Conservation (phyloP, 2,329 filamentous ascomycete species). For the Talaromyces sp. region DNA sequence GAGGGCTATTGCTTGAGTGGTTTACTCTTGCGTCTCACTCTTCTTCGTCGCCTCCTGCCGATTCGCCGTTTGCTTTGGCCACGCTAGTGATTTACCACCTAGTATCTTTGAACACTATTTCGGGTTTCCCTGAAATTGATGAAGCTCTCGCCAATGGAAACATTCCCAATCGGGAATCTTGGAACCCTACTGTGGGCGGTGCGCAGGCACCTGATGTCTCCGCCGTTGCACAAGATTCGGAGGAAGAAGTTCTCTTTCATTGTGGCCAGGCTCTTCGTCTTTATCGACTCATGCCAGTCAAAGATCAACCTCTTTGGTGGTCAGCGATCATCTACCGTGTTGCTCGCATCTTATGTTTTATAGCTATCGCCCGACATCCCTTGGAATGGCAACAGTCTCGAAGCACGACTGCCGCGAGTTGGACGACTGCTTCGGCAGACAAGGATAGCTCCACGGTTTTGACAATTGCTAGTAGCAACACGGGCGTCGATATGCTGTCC, state of each 20-base stretch:
- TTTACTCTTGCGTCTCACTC: background rate
- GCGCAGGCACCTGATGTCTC: background rate
- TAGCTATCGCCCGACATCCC: background rate
- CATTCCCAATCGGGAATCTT: background rate
- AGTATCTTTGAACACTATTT: background rate
- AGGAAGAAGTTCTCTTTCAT: background rate
- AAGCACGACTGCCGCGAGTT: background rate
- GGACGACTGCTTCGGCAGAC: background rate
- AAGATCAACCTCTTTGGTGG: background rate
- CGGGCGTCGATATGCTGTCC: background rate
- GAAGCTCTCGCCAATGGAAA: background rate
- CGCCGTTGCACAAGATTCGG: background rate
- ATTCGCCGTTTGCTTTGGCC: background rate
- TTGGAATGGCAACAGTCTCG: background rate
- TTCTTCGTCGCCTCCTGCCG: background rate
- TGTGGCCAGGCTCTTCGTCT: background rate
- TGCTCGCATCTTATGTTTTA: background rate
- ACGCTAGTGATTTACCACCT: background rate
- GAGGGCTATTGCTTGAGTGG: background rate
- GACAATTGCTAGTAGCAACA: background rate
- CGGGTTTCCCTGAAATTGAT: background rate
- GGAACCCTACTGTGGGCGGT: background rate
- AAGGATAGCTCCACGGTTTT: background rate
- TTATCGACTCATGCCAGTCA: background rate
- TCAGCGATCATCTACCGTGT: background rate